phyloP scores from a whole-genome alignment of 805 yeast genomes.

The Lipomyces yamadae region DNA sequence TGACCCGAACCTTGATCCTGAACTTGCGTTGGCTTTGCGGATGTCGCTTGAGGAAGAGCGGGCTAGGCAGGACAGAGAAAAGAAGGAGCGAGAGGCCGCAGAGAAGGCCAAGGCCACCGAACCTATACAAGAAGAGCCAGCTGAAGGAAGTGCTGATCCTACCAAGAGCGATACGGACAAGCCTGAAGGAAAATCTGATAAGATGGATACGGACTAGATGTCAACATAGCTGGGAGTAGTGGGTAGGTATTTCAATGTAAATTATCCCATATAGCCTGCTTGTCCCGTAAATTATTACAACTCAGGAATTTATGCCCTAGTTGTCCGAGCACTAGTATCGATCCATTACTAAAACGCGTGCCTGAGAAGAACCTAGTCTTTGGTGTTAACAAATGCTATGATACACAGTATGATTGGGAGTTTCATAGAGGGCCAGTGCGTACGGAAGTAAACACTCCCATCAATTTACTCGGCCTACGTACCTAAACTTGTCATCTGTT shows the following conservation, averaged over 20 bases:
- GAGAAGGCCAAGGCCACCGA: slow-evolving; percentile 21
- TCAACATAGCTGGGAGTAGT: not conserved
- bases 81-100: slow-evolving; percentile 23
- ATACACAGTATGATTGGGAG: not conserved
- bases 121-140: slow-evolving; percentile 32
- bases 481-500: not conserved
- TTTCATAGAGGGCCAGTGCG: not conserved
- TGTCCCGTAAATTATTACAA: slow-evolving; percentile 1
- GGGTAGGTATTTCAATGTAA: not conserved
- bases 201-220: slow-evolving; percentile 34
- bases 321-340: not conserved
- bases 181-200: slow-evolving; percentile 24
- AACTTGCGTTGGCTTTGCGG: slow-evolving; percentile 92
- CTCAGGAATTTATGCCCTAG: not conserved
- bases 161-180: slow-evolving; percentile 9
- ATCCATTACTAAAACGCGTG: not conserved
- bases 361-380: too few species aligned
- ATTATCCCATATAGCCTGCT: not conserved
- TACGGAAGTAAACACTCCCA: not conserved
- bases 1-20: slow-evolving; percentile 95
- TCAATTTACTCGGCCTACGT: not conserved
- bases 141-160: slow-evolving; percentile 17
- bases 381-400: too few species aligned
- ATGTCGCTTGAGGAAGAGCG: slow-evolving; percentile 94
- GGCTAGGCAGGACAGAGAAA: slow-evolving; percentile 77